phyloP scores from a whole-genome alignment of 73 alveolate species.

The Stentor coeruleus region DNA sequence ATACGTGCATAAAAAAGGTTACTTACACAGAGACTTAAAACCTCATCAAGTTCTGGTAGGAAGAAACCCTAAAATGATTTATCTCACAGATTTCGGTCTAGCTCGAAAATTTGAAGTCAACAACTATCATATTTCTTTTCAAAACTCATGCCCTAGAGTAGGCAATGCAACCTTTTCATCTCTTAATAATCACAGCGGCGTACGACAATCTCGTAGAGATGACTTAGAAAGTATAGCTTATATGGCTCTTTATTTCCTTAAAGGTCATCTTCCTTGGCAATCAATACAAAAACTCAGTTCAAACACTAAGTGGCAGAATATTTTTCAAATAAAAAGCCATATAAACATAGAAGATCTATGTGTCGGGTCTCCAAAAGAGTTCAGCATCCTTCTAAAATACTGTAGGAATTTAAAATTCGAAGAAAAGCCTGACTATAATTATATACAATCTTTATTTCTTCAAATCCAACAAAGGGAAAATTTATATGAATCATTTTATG shows the following conservation, averaged over 20 bases:
- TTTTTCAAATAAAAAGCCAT: neutral
- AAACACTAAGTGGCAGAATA: neutral
- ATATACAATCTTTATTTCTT: conserved; percentile 25
- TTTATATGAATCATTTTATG: neutral
- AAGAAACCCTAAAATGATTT: neutral
- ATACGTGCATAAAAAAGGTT: conserved; percentile 51
- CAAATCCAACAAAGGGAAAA: neutral
- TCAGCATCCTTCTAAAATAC: conserved; percentile 27
- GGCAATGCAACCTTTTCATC: conserved; percentile 26
- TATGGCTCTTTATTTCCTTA: conserved; percentile 27
- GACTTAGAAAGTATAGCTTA: conserved; percentile 49
- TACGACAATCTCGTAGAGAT: conserved; percentile 41
- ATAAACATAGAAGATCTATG: conserved; percentile 32
- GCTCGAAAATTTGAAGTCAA: neutral
- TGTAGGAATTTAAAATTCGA: conserved; percentile 36
- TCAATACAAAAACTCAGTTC: neutral
- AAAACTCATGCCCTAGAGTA: neutral
- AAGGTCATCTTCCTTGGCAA: conserved; percentile 48
- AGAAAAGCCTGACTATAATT: conserved; percentile 40
- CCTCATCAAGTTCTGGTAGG: conserved; percentile 49
- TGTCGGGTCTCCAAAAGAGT: conserved; percentile 38
- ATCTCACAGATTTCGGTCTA: conserved; percentile 8
- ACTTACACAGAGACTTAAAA: conserved; percentile 53
- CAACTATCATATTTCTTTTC: neutral
- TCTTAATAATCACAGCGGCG: conserved; percentile 8